phyloP scores from a whole-genome alignment of 257 asterid genomes.

The Marsdenia floribunda region DNA sequence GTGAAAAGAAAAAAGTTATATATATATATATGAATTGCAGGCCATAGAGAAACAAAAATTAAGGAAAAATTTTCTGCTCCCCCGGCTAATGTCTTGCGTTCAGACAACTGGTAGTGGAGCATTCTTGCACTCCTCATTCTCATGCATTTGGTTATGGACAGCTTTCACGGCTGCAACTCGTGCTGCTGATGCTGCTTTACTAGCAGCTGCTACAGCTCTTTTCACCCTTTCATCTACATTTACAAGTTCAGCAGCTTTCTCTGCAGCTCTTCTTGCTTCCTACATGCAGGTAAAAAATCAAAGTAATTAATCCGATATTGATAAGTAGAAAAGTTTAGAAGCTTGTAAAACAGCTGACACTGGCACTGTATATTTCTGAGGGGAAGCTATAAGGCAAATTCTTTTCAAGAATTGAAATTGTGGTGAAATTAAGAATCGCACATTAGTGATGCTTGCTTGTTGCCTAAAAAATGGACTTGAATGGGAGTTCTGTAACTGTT shows the following conservation, averaged over 20 bases:
- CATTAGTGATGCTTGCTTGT: too few relatives aligned
- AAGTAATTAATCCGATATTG: background rate
- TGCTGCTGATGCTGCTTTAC: slow-evolving; percentile 46
- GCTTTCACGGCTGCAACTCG: slow-evolving; percentile 53
- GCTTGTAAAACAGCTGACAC: background rate
- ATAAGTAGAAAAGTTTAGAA: slow-evolving; percentile 4
- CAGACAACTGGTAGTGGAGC: slow-evolving; percentile 16
- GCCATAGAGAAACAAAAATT: background rate
- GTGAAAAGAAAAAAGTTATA: slow-evolving; percentile 4
- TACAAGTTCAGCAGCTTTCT: slow-evolving; percentile 28
- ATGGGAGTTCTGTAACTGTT: background rate
- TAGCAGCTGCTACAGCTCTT: slow-evolving; percentile 39
- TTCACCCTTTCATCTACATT: slow-evolving; percentile 39
- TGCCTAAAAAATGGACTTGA: background rate
- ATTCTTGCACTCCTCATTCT: slow-evolving; percentile 5
- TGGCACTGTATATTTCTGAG: background rate
- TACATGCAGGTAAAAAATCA: slow-evolving; percentile 12
- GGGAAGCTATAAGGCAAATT: background rate
- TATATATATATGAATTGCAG: slow-evolving; percentile 1
- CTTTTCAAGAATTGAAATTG: background rate
- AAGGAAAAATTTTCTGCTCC: background rate
- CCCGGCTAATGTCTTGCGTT: background rate
- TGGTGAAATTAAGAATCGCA: background rate
- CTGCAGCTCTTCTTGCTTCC: slow-evolving; percentile 39
- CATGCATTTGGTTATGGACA: slow-evolving; percentile 39